Evolutionary conservation across 1,139 yeast species (phyloP).

Genomic region (Pichia sp.): DNA sequence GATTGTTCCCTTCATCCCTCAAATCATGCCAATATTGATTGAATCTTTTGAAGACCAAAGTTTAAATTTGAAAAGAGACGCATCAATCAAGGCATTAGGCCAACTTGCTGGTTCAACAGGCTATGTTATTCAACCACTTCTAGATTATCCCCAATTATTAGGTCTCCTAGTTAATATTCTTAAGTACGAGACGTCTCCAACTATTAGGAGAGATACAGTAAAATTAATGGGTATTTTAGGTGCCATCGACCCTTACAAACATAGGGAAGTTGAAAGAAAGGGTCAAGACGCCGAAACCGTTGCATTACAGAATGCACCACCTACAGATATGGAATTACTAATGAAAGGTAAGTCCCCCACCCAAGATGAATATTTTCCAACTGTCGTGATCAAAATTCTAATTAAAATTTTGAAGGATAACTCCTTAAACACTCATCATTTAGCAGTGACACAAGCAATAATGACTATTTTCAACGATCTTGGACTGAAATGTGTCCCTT

Average conservation of each 20-base stretch:
- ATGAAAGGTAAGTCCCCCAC: conserved; percentile 96
- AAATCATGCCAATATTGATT: conserved; percentile 78
- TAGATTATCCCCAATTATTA: conserved; percentile 84
- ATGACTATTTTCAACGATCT: conserved; percentile 84
- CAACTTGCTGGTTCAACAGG: conserved; percentile 88
- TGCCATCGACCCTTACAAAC: conserved; percentile 93
- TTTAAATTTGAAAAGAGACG: conserved; percentile 76
- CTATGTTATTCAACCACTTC: conserved; percentile 86
- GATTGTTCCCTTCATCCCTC: conserved; percentile 60
- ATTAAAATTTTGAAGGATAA: conserved; percentile 80
- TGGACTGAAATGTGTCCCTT: conserved; percentile 83
- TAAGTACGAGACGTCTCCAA: conserved; percentile 67
- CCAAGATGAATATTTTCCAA: conserved; percentile 89
- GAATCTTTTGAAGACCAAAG: conserved; percentile 91
- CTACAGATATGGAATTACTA: conserved; percentile 80
- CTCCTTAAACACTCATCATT: conserved; percentile 79
- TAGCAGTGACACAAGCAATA: conserved; percentile 85
- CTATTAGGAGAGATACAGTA: conserved; percentile 79
- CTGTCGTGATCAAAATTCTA: conserved; percentile 82
- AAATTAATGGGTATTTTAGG: conserved; percentile 87
- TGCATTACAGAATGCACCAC: conserved; percentile 78
- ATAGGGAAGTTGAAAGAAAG: conserved; percentile 79
- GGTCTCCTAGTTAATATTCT: conserved; percentile 76
- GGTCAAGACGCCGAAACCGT: conserved; percentile 49
- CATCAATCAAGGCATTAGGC: conserved; percentile 82